phyloP scores from a whole-genome alignment of 2,329 filamentous ascomycete genomes.

The Cladosporium sp. region DNA sequence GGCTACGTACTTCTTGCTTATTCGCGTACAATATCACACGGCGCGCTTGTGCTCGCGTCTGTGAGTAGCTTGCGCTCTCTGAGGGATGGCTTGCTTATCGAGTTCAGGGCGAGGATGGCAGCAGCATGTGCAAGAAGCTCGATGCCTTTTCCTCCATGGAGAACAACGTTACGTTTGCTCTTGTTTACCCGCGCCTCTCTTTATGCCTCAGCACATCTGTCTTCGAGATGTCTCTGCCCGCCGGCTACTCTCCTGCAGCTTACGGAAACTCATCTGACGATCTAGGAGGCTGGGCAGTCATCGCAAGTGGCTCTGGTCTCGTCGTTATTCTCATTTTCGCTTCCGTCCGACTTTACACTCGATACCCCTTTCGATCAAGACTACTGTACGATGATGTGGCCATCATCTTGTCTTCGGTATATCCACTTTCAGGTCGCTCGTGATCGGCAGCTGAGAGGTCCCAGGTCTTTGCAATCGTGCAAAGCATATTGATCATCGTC shows the following conservation, averaged over 20 bases:
- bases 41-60: too few relatives aligned
- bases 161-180: not conserved
- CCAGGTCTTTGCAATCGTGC: not conserved
- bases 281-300: not conserved
- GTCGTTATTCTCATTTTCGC: constrained; percentile 5
- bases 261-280: constrained; percentile 1
- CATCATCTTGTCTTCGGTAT: not conserved
- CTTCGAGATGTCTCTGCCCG: not conserved
- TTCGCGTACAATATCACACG: too few relatives aligned
- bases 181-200: too few relatives aligned
- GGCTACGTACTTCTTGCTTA: too few relatives aligned
- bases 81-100: not conserved
- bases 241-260: constrained; percentile 1
- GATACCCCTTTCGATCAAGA: constrained; percentile 1
- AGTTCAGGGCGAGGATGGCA: not conserved
- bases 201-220: not conserved
- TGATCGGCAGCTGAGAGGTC: not conserved
- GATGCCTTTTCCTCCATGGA: not conserved
- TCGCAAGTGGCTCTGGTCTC: constrained; percentile 1
- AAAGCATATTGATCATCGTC: not conserved
- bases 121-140: too few relatives aligned
- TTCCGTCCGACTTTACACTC: constrained; percentile 1
- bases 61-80: too few relatives aligned
- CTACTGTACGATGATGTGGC: not conserved
- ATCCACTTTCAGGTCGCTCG: not conserved